Base-by-base conservation (phyloP, 495 filamentous ascomycete species). In the Monascus purpureus region DNA sequence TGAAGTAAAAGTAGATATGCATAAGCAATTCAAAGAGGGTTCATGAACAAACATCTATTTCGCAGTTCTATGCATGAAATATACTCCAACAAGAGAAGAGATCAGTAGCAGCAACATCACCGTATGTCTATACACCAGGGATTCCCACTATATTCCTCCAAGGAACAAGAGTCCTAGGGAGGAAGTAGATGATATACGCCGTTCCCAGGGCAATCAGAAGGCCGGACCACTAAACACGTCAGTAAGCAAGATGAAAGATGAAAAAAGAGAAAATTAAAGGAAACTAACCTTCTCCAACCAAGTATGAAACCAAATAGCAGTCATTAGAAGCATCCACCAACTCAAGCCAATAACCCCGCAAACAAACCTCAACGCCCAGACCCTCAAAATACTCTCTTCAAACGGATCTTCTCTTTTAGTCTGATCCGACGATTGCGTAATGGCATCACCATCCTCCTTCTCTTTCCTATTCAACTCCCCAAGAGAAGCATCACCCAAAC, bases 281-380 rank as follows among this genome's bases (percentile, higher is more conserved):
- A 20, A 30, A 57, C 67, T 38, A 48, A 84, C 82, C 78, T 96
- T 96, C 61, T 97, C 90, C 49, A 87, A 75, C 90, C 88, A 95
- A 3, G 90, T 95, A 52, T 97, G 90, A 37, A 97, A 97, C 62
- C 86, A 95, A 27, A 85, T 80, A 8, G 87, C 84, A 25, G 90
- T 97, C 90, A 97, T 97, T 29, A 95, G 64, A 53, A 95, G 53
- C 88, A 96, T 96, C 80, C 85, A 95, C 70, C 72, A 77, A 37
- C 73, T 77, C 46, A 94, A 42, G 4, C 56, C 73, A 12, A 52
- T 45, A 29, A 68, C 57, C n/a, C 37, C 46, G 41, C 46, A 59
- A 33, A 50, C 70, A 50, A 49, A 52, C 48, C 43, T 77, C 47
- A 41, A 73, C 49, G 26, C 45, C 69, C 48, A 72, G 41, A 45